Evolutionary conservation across 2,329 filamentous ascomycete species (phyloP), one percentile per base, ranked within the genome.

Genomic region (Neofusicoccum ribis): DNA sequence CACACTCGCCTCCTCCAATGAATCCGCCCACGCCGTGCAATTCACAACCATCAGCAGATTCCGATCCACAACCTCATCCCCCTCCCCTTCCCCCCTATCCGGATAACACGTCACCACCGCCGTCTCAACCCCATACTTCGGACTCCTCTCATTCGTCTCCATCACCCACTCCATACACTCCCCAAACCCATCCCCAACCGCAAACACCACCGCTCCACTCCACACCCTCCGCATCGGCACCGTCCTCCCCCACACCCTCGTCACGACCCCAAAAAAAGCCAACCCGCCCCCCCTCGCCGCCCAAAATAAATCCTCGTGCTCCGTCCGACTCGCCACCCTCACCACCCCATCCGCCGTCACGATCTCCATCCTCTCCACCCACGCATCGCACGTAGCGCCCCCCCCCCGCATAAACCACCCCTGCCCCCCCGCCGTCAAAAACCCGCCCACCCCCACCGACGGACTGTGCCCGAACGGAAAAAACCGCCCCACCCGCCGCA

Each of bases 301-400:
- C 77, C 77, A 79, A 66, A 75, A 78, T 9, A 78, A 70, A 54
- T 78, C 77, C 3, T 67, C 66, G 20, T 78, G 56, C 34, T 74
- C 66, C 3, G 65, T 72, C 17, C 65, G 56, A 9, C 70, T 73
- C 17, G 73, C 72, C 2, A 67, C 71, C 12, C 71, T 63, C 11
- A 70, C 51, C 5, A 66, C 65, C 5, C 77, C 76, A 37, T 76
- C 69, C 23, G 77, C 71, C 5, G 74, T 67, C 5, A 79, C 77
- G 1, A 78, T 68, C 17, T 76, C 70, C 39, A 73, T 59, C 64
- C 68, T 63, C 14, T 65, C 67, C 51, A 73, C 68, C 70, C 73
- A 75, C 14, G 67, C 50, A 39, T 47, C 41, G 3, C 27, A 31
- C 7, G 73, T 73, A 14, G 65, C 63, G 23, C 72, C 72, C 72